These are phyloP conservation scores for Xylaria sp. DNA, from an alignment of 2,329 filamentous ascomycete species.

Conservation along the genomic window DNA sequence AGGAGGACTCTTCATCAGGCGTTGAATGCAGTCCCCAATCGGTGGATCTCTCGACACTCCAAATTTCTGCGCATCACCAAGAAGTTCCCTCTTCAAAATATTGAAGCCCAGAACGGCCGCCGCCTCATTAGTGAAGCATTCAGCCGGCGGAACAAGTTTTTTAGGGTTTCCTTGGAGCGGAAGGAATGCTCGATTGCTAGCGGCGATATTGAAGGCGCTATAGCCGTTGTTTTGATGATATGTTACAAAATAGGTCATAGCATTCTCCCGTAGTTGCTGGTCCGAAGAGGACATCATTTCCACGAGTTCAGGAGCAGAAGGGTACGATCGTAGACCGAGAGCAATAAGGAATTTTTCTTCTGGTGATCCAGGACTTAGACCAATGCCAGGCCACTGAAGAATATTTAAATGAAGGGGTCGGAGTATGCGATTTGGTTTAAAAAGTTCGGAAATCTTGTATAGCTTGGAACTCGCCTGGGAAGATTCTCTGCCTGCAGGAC, in stretches of 20 bases:
- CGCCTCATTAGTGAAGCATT: constrained; percentile 84
- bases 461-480: constrained; percentile 62
- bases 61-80: constrained; percentile 81
- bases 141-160: constrained; percentile 74
- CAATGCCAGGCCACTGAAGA: constrained; percentile 82
- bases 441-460: constrained; percentile 82
- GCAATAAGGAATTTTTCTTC: constrained; percentile 79
- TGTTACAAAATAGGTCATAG: constrained; percentile 83
- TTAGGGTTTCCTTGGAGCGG: constrained; percentile 76
- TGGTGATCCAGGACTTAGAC: constrained; percentile 69
- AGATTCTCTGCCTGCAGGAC: constrained; percentile 64
- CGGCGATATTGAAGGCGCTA: constrained; percentile 67
- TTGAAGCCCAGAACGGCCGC: constrained; percentile 83
- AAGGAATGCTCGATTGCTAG: constrained; percentile 69
- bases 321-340: constrained; percentile 78
- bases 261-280: constrained; percentile 68
- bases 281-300: constrained; percentile 77
- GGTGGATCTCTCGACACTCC: constrained; percentile 85
- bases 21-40: constrained; percentile 78
- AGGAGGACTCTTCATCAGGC: constrained; percentile 78
- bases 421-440: constrained; percentile 78
- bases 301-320: constrained; percentile 78
- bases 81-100: constrained; percentile 80
- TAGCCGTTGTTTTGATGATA: constrained; percentile 85
- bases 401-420: constrained; percentile 78